Conservation (phyloP, 2,329 filamentous ascomycete species). For the Cordyceps cicadae region DNA sequence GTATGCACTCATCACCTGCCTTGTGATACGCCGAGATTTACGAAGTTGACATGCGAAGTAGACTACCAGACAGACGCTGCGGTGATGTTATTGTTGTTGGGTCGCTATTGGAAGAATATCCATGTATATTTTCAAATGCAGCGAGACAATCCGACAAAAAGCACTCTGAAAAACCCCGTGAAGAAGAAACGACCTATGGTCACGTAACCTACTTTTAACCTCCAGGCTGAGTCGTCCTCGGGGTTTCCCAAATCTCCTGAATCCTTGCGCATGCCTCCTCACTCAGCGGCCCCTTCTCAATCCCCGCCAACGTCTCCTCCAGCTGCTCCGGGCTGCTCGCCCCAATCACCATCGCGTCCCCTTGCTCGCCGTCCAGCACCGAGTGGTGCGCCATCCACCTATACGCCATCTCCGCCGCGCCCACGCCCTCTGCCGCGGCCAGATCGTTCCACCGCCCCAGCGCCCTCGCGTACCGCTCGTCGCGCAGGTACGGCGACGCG, state of each 20-base stretch:
- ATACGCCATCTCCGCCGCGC: conserved; percentile 9
- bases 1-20: neutral
- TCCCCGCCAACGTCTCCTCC: neutral
- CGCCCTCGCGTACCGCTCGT: conserved; percentile 9
- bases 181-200: no score
- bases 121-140: no score
- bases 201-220: no score
- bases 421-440: conserved; percentile 12
- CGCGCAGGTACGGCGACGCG: conserved; percentile 11
- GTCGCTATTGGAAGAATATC: no score
- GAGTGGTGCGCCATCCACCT: conserved; percentile 9
- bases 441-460: conserved; percentile 12
- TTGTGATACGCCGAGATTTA: neutral
- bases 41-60: no score
- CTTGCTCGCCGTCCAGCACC: neutral
- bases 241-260: conserved; percentile 10
- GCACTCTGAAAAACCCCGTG: no score
- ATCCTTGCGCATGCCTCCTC: conserved; percentile 9
- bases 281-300: conserved; percentile 12
- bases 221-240: neutral
- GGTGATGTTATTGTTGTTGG: no score
- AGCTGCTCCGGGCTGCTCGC: conserved; percentile 6
- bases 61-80: no score
- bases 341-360: conserved; percentile 3
- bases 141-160: no score